phyloP scores from a whole-genome alignment of 2,329 filamentous ascomycete species.

The Neoscytalidium dimidiatum region DNA sequence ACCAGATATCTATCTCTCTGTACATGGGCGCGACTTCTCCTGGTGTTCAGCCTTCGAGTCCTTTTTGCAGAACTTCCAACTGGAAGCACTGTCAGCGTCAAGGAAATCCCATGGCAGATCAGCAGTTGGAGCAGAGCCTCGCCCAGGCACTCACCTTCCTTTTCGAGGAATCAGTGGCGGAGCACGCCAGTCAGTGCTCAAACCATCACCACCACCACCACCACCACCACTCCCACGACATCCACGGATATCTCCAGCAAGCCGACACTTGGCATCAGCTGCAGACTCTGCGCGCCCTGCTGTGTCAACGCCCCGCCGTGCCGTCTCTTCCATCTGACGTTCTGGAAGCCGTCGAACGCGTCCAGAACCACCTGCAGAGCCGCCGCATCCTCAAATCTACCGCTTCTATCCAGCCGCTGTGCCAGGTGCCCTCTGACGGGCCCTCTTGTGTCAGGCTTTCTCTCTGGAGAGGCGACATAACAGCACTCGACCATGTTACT shows the following conservation, averaged over 20 bases:
- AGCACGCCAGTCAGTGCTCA: background rate
- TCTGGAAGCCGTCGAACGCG: constrained; percentile 24
- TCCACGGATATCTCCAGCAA: background rate
- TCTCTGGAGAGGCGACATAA: constrained; percentile 40
- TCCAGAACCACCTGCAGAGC: constrained; percentile 22
- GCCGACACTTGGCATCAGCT: constrained; percentile 20
- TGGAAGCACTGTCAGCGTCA: too few species aligned
- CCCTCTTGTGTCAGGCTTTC: constrained; percentile 21
- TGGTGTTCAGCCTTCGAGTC: background rate
- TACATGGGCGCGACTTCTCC: background rate
- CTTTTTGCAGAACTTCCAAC: too few species aligned
- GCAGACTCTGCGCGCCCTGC: constrained; percentile 27
- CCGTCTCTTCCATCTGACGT: constrained; percentile 24
- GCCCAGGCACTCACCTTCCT: constrained; percentile 3
- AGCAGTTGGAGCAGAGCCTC: background rate
- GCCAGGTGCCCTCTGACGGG: background rate
- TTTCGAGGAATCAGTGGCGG: constrained; percentile 3
- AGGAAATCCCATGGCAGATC: background rate
- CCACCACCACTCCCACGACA: background rate
- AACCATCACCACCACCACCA: constrained; percentile 2
- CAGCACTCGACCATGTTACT: constrained; percentile 31
- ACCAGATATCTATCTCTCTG: background rate
- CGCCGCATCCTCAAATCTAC: constrained; percentile 23
- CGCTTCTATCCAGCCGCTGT: constrained; percentile 20
- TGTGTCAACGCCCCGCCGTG: constrained; percentile 30